Base-by-base conservation (phyloP, 768 basidiomycete species). In the Agrocybe chaxingu region DNA sequence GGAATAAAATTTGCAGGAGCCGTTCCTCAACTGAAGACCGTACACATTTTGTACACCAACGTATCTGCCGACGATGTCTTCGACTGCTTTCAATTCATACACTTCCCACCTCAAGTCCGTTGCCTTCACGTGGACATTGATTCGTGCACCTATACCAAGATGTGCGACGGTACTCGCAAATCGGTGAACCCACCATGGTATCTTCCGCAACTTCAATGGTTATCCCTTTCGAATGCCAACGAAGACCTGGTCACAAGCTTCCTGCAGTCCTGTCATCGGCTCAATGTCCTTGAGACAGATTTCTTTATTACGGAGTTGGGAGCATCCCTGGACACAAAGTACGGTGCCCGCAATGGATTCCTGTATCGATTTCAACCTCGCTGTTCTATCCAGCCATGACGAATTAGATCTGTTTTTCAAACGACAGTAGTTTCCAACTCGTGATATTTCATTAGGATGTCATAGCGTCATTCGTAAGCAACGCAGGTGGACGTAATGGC, bases 1-100 rank as follows among this genome's bases (percentile, higher is more conserved):
- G 45, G 30, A 12, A 50, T 64, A 5, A 54, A 50, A 36, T 51
- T 52, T 12, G 51, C 54, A n/a, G 45, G 54, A 7, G 46, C 51
- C 12, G 48, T 45, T 33, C 59, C 61, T 40, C 56, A 57, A 46
- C 55, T 62, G 16, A 59, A 54, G n/a, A 61, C 58, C 6, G 42
- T 66, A 32, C 52, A 47, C 19, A 45, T 64, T 18, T 44, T 54
- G 18, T 64, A 60, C 45, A 51, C 56, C 19, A 57, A 58, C 36
- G 50, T 61, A 30, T 55, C 48, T 8, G 44, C 57, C 35, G 50
- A 58, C 43, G 59, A 62, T 31, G 52, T 65, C 16, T 61, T 62
- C 44, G 50, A 56, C 24, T 48, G 41, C 47, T 57, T 43, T 32
- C 55, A 61, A 33, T 57, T 62, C 19, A 53, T 53, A 13, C 44